Conservation (phyloP, 2,329 filamentous ascomycete genomes). For the Aspergillus niger region DNA sequence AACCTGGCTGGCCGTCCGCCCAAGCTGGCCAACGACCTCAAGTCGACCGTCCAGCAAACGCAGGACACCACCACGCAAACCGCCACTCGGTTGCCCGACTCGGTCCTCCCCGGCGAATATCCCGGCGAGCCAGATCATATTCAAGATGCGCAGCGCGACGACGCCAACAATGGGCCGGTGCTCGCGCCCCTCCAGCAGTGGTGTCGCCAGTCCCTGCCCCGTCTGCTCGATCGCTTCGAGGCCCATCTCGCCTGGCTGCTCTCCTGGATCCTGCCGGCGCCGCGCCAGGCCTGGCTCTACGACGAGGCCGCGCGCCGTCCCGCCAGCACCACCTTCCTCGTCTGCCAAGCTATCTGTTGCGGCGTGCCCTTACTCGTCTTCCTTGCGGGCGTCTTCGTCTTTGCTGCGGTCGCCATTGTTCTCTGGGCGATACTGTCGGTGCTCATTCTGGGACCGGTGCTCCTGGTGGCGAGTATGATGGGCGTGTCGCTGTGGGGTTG, state of each 20-base stretch:
- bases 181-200: conserved; percentile 21
- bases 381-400: conserved; percentile 34
- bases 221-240: conserved; percentile 32
- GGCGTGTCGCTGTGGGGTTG: conserved; percentile 17
- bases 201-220: conserved; percentile 24
- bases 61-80: conserved; percentile 18
- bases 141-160: conserved; percentile 3
- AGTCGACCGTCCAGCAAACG: conserved; percentile 18
- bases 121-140: conserved; percentile 25
- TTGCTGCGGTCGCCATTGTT: conserved; percentile 34
- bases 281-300: conserved; percentile 32
- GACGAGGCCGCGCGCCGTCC: conserved; percentile 32
- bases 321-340: conserved; percentile 35
- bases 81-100: conserved; percentile 23
- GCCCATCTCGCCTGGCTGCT: conserved; percentile 26
- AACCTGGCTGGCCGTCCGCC: conserved; percentile 25
- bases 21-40: conserved; percentile 17
- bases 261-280: conserved; percentile 28
- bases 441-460: conserved; percentile 34
- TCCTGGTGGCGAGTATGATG: conserved; percentile 20
- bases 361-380: conserved; percentile 39
- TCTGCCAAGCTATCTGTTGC: conserved; percentile 38
- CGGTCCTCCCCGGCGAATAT: conserved; percentile 30
- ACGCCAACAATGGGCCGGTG: conserved; percentile 20
- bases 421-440: conserved; percentile 35